Evolutionary conservation across 2,329 filamentous ascomycete genomes (phyloP).

Genomic region (Neocatenulostroma microsporum): DNA sequence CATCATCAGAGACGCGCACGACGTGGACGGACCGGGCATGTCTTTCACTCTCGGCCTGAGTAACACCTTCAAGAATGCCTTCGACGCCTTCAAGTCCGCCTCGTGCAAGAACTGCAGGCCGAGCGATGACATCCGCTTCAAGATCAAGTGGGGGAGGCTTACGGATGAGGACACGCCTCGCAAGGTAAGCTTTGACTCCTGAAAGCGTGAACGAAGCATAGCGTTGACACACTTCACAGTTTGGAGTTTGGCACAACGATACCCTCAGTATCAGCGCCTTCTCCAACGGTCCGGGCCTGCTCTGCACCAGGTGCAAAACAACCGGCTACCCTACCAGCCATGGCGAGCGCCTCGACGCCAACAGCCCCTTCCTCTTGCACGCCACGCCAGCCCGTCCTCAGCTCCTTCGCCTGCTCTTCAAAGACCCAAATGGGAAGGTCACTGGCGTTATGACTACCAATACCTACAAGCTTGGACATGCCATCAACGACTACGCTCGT

Average conservation of each 20-base stretch:
- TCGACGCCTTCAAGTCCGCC: slow-evolving; percentile 1
- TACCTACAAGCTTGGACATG: not conserved
- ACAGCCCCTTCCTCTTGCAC: not conserved
- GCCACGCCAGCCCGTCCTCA: too few relatives aligned
- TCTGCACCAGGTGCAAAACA: not conserved
- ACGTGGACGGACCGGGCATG: slow-evolving; percentile 1
- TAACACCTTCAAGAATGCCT: not conserved
- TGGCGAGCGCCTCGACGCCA: not conserved
- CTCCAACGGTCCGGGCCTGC: slow-evolving; percentile 1
- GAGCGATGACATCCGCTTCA: slow-evolving; percentile 1
- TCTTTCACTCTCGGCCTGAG: not conserved
- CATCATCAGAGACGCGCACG: slow-evolving; percentile 4
- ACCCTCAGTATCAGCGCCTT: not conserved
- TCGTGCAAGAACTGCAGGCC: slow-evolving; percentile 2
- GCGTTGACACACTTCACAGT: too few relatives aligned
- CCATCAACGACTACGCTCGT: not conserved
- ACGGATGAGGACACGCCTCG: not conserved
- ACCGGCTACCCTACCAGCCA: slow-evolving; percentile 1
- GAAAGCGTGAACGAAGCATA: too few relatives aligned
- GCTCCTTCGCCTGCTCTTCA: not conserved
- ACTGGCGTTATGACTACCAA: not conserved
- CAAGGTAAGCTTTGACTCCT: not conserved
- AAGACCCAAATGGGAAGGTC: slow-evolving; percentile 2
- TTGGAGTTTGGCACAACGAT: too few relatives aligned
- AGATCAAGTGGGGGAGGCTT: not conserved